These are phyloP conservation scores for Euphorbia corollata DNA, from an alignment of 441 rosid species.

Conservation along the genomic window DNA sequence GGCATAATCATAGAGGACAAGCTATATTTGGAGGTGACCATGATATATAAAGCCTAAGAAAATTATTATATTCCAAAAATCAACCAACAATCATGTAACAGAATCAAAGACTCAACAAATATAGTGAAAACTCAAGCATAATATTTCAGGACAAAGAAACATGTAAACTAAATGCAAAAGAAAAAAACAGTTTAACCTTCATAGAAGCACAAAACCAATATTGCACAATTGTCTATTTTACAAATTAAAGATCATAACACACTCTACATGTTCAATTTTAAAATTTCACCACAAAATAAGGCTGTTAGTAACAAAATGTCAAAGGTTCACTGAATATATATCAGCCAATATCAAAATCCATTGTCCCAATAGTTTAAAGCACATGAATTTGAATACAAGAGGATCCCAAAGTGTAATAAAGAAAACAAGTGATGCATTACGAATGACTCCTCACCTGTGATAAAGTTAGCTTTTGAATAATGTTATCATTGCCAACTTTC, in stretches of 20 bases:
- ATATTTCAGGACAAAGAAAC: background rate
- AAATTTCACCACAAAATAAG: background rate
- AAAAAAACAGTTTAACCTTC: background rate
- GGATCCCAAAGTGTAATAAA: background rate
- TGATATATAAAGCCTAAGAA: background rate
- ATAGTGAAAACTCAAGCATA: background rate
- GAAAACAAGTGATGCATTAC: background rate
- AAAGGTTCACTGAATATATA: background rate
- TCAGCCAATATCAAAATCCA: background rate
- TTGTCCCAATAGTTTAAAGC: background rate
- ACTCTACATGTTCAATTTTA: background rate
- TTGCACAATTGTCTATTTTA: background rate
- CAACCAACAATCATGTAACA: background rate
- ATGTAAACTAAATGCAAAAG: background rate
- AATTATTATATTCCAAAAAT: background rate
- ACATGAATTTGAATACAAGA: background rate
- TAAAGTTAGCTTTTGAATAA: slow-evolving; percentile 77
- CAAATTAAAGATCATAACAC: background rate
- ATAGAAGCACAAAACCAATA: background rate
- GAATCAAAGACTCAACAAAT: background rate
- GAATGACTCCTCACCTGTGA: slow-evolving; percentile 58
- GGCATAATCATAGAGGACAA: background rate
- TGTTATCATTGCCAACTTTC: slow-evolving; percentile 90
- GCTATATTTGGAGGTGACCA: background rate
- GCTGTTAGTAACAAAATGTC: background rate